Evolutionary conservation across 345 rosid species (phyloP).

Genomic region (Anastatica hierochuntica): DNA sequence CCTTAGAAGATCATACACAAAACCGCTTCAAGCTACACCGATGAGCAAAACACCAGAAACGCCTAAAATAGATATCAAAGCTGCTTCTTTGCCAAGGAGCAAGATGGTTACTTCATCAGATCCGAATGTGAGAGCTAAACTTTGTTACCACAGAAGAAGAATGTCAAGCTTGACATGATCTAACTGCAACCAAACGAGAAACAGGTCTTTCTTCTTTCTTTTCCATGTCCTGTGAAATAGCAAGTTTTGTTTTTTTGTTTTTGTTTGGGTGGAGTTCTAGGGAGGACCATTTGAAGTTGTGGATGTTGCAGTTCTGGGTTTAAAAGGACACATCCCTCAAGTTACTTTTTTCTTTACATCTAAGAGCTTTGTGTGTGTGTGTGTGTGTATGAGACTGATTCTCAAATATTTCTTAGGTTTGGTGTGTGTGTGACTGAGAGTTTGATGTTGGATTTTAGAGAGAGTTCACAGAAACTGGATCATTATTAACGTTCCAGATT

Average conservation of each 20-base stretch:
- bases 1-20: conserved; percentile 35
- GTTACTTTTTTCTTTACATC: conserved; percentile 8
- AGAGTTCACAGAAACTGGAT: conserved; percentile 6
- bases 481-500: conserved; percentile 11
- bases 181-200: no score
- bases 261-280: no score
- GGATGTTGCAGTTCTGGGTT: conserved; percentile 21
- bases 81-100: conserved; percentile 29
- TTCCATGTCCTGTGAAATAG: not conserved
- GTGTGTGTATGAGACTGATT: not conserved
- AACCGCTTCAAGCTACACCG: conserved; percentile 30
- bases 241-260: no score
- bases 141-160: conserved; percentile 54
- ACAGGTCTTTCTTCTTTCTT: conserved; percentile 11
- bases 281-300: conserved; percentile 9
- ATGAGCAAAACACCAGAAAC: conserved; percentile 25
- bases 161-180: conserved; percentile 62
- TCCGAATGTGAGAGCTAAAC: conserved; percentile 47
- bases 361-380: conserved; percentile 10
- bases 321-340: conserved; percentile 13
- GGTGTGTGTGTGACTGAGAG: no score
- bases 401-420: not conserved
- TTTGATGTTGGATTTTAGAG: not conserved
- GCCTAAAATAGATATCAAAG: conserved; percentile 28
- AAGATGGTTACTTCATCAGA: conserved; percentile 62